These are phyloP conservation scores for Phaeosphaeriaceae sp. DNA, from an alignment of 2,329 filamentous ascomycete species.

Conservation along the genomic window DNA sequence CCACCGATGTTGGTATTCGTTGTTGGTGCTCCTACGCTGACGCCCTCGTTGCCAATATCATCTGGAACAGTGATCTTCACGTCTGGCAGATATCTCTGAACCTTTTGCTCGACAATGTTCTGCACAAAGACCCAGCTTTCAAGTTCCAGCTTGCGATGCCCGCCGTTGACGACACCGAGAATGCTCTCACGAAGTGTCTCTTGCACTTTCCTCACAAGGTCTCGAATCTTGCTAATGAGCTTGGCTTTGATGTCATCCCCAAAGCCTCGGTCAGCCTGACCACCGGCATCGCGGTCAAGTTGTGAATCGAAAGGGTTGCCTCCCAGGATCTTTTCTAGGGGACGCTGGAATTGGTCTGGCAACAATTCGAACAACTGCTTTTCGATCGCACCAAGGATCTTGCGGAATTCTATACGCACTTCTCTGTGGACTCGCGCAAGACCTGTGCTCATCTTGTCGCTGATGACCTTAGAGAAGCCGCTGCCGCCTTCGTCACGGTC, in stretches of 20 bases:
- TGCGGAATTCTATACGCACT: slow-evolving; percentile 39
- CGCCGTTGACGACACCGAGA: slow-evolving; percentile 38
- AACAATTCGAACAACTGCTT: slow-evolving; percentile 38
- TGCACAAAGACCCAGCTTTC: slow-evolving; percentile 42
- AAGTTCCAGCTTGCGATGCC: slow-evolving; percentile 38
- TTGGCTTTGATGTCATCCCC: slow-evolving; percentile 39
- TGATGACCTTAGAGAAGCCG: slow-evolving; percentile 36
- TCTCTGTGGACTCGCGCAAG: slow-evolving; percentile 39
- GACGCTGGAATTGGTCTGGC: slow-evolving; percentile 37
- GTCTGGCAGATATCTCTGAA: slow-evolving; percentile 36
- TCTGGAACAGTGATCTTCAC: slow-evolving; percentile 39
- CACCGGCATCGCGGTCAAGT: slow-evolving; percentile 34
- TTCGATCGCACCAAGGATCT: slow-evolving; percentile 36
- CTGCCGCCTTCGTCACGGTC: slow-evolving; percentile 21
- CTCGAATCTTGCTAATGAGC: slow-evolving; percentile 33
- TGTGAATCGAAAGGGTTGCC: slow-evolving; percentile 40
- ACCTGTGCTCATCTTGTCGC: slow-evolving; percentile 39
- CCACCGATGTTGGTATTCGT: slow-evolving; percentile 14
- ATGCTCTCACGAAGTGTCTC: slow-evolving; percentile 39
- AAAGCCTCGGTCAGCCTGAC: slow-evolving; percentile 31
- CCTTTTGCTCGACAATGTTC: slow-evolving; percentile 38
- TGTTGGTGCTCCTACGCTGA: slow-evolving; percentile 33
- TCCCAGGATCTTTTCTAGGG: slow-evolving; percentile 37
- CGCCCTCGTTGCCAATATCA: slow-evolving; percentile 40
- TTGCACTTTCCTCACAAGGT: slow-evolving; percentile 35